Percentiles rank a stretch among this genome's conserved stretches.
Evolutionary conservation across 345 rosid genomes (phyloP).

Genomic region (Pistacia integerrima): DNA sequence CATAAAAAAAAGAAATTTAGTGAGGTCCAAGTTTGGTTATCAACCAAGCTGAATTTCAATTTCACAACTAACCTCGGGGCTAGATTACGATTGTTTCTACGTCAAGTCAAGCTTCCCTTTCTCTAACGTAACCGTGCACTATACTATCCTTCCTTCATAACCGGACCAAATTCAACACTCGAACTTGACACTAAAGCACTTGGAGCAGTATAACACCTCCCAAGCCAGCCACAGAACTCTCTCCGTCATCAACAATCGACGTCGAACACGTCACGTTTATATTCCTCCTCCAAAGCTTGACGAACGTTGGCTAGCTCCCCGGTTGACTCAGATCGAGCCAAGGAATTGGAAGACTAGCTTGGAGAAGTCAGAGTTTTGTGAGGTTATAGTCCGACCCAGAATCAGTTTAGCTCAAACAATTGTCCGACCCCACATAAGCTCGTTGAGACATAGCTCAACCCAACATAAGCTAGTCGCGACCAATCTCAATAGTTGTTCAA

Average conservation of each 20-base stretch:
- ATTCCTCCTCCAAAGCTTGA: slow-evolving; percentile 39
- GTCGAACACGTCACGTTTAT: slow-evolving; percentile 36
- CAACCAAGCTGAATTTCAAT: too few species aligned
- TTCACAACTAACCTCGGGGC: slow-evolving; percentile 69
- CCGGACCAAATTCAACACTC: slow-evolving; percentile 50
- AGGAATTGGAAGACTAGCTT: slow-evolving; percentile 36
- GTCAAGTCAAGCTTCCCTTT: too few species aligned
- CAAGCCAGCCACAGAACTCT: slow-evolving; percentile 37
- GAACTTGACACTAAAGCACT: slow-evolving; percentile 29
- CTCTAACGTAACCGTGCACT: slow-evolving; percentile 85
- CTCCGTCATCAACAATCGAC: slow-evolving; percentile 44
- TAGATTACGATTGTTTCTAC: slow-evolving; percentile 54
- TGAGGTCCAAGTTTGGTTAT: background rate
- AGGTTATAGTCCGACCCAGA: too few species aligned
- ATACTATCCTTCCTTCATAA: slow-evolving; percentile 66
- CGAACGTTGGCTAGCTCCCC: slow-evolving; percentile 22
- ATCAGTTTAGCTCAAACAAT: too few species aligned
- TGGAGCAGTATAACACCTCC: slow-evolving; percentile 56
- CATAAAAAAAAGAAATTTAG: too few species aligned
- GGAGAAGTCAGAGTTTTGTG: too few species aligned
- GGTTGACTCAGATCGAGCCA: slow-evolving; percentile 25
- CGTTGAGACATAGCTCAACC: slow-evolving; percentile 53
- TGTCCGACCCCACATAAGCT: too few species aligned
- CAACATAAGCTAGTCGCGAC: too few species aligned
- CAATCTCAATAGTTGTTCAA: too few species aligned